A percentile compares a stretch with the other conserved stretches of the same genome.
phyloP scores from a whole-genome alignment of 2,329 filamentous ascomycete species.

The Fusarium xyrophilum region DNA sequence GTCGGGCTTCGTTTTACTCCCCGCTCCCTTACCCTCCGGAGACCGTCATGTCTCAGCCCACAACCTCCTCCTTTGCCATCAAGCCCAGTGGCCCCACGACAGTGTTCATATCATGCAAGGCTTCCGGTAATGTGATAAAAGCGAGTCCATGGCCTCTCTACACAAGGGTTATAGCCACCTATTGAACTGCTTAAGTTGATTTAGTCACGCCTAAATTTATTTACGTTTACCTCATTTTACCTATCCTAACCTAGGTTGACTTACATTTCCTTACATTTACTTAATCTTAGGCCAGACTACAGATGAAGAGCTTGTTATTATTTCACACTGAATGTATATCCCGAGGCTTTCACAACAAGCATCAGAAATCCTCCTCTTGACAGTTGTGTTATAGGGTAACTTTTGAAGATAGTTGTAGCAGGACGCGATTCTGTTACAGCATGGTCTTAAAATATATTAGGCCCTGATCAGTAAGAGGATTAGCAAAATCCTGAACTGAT shows the following conservation, averaged over 20 bases:
- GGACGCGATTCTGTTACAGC: no score
- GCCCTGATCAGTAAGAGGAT: no score
- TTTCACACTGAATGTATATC: background rate
- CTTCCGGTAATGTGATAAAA: background rate
- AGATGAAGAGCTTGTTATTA: background rate
- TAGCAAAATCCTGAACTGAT: no score
- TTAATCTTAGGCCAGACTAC: background rate
- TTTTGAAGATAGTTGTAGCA: background rate
- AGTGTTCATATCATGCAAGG: background rate
- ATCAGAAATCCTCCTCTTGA: background rate
- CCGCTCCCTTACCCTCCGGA: background rate
- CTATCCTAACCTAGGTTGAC: background rate
- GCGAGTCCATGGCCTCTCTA: background rate
- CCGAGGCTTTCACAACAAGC: background rate
- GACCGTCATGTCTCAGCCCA: background rate
- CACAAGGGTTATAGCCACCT: background rate
- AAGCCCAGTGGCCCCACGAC: background rate
- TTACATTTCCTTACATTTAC: background rate
- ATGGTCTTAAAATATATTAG: background rate
- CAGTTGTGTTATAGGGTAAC: background rate
- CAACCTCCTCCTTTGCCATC: background rate
- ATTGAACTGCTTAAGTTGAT: background rate
- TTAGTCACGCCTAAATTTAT: background rate
- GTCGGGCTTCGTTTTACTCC: background rate
- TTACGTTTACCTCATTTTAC: background rate